Conservation (phyloP, 1,284 basidiomycete genomes). For the Cryptococcus deneoformans region DNA sequence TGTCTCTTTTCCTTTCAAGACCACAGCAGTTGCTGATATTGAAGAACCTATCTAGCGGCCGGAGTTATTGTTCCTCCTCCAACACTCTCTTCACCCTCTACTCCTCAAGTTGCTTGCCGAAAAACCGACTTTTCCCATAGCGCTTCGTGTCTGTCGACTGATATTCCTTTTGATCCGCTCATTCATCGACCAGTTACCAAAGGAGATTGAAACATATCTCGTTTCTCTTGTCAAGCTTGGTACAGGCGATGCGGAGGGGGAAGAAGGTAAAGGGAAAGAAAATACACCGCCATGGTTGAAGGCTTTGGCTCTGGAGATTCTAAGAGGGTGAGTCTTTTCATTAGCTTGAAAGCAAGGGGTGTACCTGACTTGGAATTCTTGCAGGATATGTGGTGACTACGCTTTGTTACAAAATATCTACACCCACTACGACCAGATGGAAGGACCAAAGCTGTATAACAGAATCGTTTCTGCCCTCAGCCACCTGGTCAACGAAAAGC, state of each 20-base stretch:
- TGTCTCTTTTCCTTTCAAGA: constrained; percentile 13
- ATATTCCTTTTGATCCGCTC: constrained; percentile 91
- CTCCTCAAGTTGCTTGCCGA: constrained; percentile 83
- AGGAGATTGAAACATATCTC: constrained; percentile 81
- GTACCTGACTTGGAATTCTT: background rate
- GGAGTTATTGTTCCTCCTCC: constrained; percentile 79
- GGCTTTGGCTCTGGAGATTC: constrained; percentile 85
- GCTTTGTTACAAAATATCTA: constrained; percentile 76
- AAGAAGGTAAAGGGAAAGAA: constrained; percentile 27
- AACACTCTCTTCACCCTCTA: constrained; percentile 84
- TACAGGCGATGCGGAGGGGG: constrained; percentile 58
- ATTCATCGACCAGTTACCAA: constrained; percentile 74
- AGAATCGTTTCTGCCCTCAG: constrained; percentile 78
- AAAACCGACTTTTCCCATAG: constrained; percentile 78
- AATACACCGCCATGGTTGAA: constrained; percentile 72
- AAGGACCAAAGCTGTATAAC: constrained; percentile 65
- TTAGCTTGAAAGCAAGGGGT: background rate
- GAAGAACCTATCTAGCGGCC: constrained; percentile 57
- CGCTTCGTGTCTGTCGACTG: constrained; percentile 85
- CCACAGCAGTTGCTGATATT: background rate
- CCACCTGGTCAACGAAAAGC: constrained; percentile 80
- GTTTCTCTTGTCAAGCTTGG: constrained; percentile 75
- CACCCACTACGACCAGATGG: constrained; percentile 67
- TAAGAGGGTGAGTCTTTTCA: constrained; percentile 62
- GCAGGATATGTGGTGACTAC: constrained; percentile 74